A percentile compares a stretch with the other conserved stretches of the same genome.
These are phyloP conservation scores for Tetradesmus lagerheimii DNA, from an alignment of 139 green algal species.

Conservation along the genomic window DNA sequence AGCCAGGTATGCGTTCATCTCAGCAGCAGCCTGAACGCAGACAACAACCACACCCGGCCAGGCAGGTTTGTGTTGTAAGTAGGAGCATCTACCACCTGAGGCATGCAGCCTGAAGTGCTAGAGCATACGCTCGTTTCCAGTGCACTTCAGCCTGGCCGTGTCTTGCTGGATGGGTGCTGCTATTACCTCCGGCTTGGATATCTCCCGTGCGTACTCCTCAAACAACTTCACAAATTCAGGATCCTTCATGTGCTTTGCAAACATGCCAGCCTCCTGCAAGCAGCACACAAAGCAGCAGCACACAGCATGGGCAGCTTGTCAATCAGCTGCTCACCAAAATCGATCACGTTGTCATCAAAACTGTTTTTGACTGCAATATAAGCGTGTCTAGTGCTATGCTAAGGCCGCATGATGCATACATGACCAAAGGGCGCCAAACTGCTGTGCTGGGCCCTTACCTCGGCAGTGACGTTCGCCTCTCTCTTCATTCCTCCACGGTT, in stretches of 20 bases:
- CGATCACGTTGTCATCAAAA: too few relatives aligned
- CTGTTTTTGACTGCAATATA: neutral
- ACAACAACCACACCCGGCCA: neutral
- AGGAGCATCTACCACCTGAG: neutral
- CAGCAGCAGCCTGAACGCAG: constrained; percentile 59
- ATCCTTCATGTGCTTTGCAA: constrained; percentile 79
- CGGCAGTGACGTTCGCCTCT: neutral
- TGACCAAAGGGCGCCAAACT: neutral
- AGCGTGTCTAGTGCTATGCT: neutral
- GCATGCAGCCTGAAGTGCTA: neutral
- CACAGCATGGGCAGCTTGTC: neutral
- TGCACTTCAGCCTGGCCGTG: neutral
- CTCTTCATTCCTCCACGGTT: neutral
- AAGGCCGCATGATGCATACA: neutral
- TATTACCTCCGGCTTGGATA: constrained; percentile 74
- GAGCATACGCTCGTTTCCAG: too few relatives aligned
- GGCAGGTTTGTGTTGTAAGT: neutral
- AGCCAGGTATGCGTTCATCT: constrained; percentile 76
- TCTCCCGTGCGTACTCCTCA: constrained; percentile 78
- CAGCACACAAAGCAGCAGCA: neutral
- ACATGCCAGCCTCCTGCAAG: constrained; percentile 69
- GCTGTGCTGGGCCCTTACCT: neutral
- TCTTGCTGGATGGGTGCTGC: neutral
- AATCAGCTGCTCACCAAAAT: neutral
- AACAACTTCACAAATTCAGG: constrained; percentile 81